These are phyloP conservation scores for Termitomyces sp. DNA, from an alignment of 768 basidiomycete species.

Conservation along the genomic window DNA sequence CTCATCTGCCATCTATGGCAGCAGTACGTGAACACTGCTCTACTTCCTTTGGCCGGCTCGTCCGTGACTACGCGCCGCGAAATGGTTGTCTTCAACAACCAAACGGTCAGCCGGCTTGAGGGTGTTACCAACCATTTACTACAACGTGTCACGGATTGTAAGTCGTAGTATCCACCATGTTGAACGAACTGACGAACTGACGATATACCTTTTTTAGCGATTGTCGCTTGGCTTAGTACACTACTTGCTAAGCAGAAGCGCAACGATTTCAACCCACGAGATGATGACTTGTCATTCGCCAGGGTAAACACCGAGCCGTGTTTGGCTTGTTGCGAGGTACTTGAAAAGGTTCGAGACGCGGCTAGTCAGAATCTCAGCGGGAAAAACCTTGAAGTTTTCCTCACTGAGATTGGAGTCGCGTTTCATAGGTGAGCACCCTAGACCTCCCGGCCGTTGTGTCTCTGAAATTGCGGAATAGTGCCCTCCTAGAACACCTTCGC, in stretches of 20 bases:
- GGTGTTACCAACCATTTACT: conserved; percentile 75
- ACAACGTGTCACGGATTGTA: conserved; percentile 81
- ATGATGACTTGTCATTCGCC: conserved; percentile 94
- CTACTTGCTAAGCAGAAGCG: conserved; percentile 92
- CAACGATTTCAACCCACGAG: conserved; percentile 94
- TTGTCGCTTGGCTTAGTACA: conserved; percentile 68
- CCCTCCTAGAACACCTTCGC: conserved; percentile 90
- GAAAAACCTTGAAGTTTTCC: conserved; percentile 88
- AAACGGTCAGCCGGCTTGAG: conserved; percentile 82
- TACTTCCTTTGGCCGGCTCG: conserved; percentile 82
- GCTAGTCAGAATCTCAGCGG: conserved; percentile 79
- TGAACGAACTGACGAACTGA: neutral
- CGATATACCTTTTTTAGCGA: conserved; percentile 36
- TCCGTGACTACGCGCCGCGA: conserved; percentile 88
- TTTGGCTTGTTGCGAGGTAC: conserved; percentile 73
- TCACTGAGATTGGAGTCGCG: conserved; percentile 90
- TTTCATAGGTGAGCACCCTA: conserved; percentile 72
- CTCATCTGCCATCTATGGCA: conserved; percentile 97
- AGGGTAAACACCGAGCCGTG: conserved; percentile 95
- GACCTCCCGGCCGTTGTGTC: neutral
- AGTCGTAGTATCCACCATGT: conserved; percentile 17
- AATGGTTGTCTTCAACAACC: conserved; percentile 90
- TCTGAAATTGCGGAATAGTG: conserved; percentile 37
- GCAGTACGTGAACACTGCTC: conserved; percentile 86
- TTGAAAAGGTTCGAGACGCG: conserved; percentile 78